Conservation (phyloP, 164 flowering plant species). For the Chimonanthus praecox region DNA sequence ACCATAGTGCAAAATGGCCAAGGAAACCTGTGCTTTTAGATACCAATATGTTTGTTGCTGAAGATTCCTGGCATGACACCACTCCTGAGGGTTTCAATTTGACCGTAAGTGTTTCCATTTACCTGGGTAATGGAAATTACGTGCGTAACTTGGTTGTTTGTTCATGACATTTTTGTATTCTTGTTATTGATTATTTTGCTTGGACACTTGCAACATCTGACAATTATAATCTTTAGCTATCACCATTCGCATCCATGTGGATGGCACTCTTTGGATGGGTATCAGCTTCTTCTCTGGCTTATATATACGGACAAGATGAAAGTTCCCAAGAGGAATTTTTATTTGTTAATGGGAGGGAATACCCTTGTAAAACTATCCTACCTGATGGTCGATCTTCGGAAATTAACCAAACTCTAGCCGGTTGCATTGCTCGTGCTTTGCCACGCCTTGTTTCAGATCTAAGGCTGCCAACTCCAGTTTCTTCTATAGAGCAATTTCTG, state of each 20-base stretch:
- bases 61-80: constrained; percentile 72
- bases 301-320: constrained; percentile 76
- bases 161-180: neutral
- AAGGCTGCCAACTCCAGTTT: constrained; percentile 53
- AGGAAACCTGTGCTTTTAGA: constrained; percentile 36
- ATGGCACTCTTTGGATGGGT: constrained; percentile 80
- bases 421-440: constrained; percentile 61
- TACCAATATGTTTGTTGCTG: constrained; percentile 46
- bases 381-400: constrained; percentile 77
- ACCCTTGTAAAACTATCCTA: constrained; percentile 49
- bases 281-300: constrained; percentile 82
- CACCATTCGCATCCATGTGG: constrained; percentile 88
- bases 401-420: constrained; percentile 69
- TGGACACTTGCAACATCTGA: neutral
- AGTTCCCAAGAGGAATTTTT: constrained; percentile 56
- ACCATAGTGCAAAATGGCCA: constrained; percentile 45
- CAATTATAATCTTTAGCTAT: constrained; percentile 40
- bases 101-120: constrained; percentile 36
- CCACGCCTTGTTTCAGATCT: constrained; percentile 59
- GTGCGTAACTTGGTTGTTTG: neutral
- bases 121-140: neutral
- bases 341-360: constrained; percentile 61
- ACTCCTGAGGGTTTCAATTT: constrained; percentile 82
- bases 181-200: neutral
- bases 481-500: constrained; percentile 62